Evolutionary conservation across 2,329 filamentous ascomycete genomes (phyloP), one percentile per base, ranked within the genome.

Genomic region (Herpotrichia juniperi): DNA sequence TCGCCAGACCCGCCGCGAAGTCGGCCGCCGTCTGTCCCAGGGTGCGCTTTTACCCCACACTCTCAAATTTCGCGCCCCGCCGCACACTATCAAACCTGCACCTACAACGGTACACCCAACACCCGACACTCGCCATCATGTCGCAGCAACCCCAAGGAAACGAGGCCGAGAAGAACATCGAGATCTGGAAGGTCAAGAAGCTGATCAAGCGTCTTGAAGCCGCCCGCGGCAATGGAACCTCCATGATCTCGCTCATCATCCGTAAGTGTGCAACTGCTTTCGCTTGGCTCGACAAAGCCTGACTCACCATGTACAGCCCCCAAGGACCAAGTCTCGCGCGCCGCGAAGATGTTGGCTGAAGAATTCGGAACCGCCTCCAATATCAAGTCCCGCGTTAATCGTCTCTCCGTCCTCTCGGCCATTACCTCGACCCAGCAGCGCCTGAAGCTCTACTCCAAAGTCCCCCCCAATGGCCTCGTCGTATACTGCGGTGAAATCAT

Each of bases 401-500:
- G 94, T 78, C 90, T 97, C 74, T 99, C 94, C 46, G 94, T 99
- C 65, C 83, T 99, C 66, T 97, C 93, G 31, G 94, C 94, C 76
- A 99, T 99, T 71, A 99, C 94, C 47, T 99, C 94, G 57, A 99
- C 94, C 67, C 96, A 99, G 80, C 94, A 99, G 82, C 90, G 94
- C 76, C 87, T 99, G 63, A 99, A 99, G 85, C 85, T 99, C 43
- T 99, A 99, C 83, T 96, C 93, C 80, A 97, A 97, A 79, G 94
- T 99, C 51, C 94, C 96, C 26, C 91, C 94, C 44, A 99, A 99
- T 78, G 94, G 94, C 54, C 82, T 99, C 63, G 94, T 99, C 62
- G 90, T 99, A 64, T 99, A 99, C 85, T 99, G 94, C 77, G 94
- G 94, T 87, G 94, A 99, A 97, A 97, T 99, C 76, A 88, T 99